These are phyloP conservation scores for sunflower (Helianthus annuus) DNA, from an alignment of 129 eudicot genomes.

Conservation along the genomic window HanXRQr2.0-SUNRISE NC_035446.2:168440951-168441450, in stretches of 20 bases:
- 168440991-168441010: constrained; percentile 73
- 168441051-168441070: constrained; percentile 97
- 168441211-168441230: constrained; percentile 71
- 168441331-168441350: constrained; percentile 60
- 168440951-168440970: constrained; percentile 69
- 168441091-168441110: constrained; percentile 75
- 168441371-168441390: constrained; percentile 69
- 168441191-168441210: constrained; percentile 92
- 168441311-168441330: constrained; percentile 45
- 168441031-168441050: constrained; percentile 94
- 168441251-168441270: constrained; percentile 85
- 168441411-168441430: constrained; percentile 58
- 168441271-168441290: constrained; percentile 62
- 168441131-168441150: constrained; percentile 67
- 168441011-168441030: constrained; percentile 89
- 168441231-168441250: constrained; percentile 66
- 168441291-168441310: constrained; percentile 50
- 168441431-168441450: constrained; percentile 70
- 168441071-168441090: constrained; percentile 73
- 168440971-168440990: constrained; percentile 75
- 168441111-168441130: constrained; percentile 97
- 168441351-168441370: constrained; percentile 40
- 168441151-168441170: constrained; percentile 81
- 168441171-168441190: constrained; percentile 88
- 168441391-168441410: constrained; percentile 47